These are phyloP conservation scores for Mortierella sp. DNA, from an alignment of 371 early-diverging fungal genomes.

Conservation along the genomic window DNA sequence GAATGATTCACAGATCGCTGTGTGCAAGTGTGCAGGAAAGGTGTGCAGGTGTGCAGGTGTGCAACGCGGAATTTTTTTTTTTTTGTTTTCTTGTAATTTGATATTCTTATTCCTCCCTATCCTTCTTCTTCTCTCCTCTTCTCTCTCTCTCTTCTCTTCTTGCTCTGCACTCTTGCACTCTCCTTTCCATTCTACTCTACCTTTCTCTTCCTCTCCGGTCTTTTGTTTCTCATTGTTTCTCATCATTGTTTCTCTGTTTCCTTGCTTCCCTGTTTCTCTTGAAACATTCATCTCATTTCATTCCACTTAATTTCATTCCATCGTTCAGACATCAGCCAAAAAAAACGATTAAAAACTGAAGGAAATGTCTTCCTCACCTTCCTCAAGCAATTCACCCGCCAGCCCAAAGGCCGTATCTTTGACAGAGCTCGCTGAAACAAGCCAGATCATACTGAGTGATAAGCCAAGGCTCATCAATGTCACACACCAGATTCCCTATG, in stretches of 20 bases:
- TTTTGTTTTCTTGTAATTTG: not conserved
- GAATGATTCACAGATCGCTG: no score
- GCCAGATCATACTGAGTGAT: constrained; percentile 39
- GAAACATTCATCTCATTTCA: no score
- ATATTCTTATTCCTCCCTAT: not conserved
- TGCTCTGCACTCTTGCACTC: not conserved
- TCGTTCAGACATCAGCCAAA: not conserved
- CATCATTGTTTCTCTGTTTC: not conserved
- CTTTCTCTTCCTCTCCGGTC: no score
- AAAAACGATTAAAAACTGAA: no score
- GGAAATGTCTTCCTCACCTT: constrained; percentile 19
- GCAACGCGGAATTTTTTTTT: not conserved
- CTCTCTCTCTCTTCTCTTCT: not conserved
- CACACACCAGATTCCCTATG: constrained; percentile 73
- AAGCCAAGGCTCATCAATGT: constrained; percentile 70
- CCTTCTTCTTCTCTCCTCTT: not conserved
- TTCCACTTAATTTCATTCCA: not conserved
- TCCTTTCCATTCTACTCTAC: not conserved
- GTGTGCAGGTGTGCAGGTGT: no score
- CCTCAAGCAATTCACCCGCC: constrained; percentile 17
- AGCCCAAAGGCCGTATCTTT: constrained; percentile 30
- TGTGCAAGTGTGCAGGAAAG: no score
- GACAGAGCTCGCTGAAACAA: constrained; percentile 49
- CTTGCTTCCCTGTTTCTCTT: not conserved
- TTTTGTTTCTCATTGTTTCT: not conserved